Evolutionary conservation across 306 rosid species (phyloP), one percentile per base, ranked within the genome.

Genomic region (Castanopsis chinensis): DNA sequence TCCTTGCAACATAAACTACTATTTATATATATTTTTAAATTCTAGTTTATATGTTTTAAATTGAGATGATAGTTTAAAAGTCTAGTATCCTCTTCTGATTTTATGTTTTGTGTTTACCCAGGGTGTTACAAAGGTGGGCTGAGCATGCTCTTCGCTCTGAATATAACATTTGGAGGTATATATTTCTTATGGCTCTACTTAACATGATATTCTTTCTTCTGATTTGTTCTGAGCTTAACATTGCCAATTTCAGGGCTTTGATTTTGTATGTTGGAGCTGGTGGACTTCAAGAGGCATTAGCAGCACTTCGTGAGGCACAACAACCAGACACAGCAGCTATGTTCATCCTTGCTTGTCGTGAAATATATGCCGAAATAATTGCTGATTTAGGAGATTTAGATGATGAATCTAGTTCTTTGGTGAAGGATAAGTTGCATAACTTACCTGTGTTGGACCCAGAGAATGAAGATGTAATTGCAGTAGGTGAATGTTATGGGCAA

Each of bases 111-210:
- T 84, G 81, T 85, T 75, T 82, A 76, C 78, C 61, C 89, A 96
- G 99, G 83, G 98, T 96, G 82, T 88, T 96, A 88, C 93, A 85
- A 81, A 93, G 99, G 80, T 96, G 99, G 98, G 98, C 98, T 70
- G 89, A 85, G 71, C 87, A 96, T 72, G 82, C 91, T 73, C 90
- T 88, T 78, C 92, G 57, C 27, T 52, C 63, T 63, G 99, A 96
- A 84, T 96, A 93, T 82, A 90, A 89, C 88, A 87, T 96, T 84
- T 96, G 99, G 99, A 91, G 99, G 99, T 95, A 37, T 23, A 80
- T 78, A 80, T 61, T 73, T 77, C 56, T 58, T 70, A 73, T 37
- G 23, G 27, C 52, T 74, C 68, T 58, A 28, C 27, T 20, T 30
- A 65, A 72, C 43, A 63, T 21, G 54, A 68, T 58, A 33, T 76